phyloP scores from a whole-genome alignment of 176 grass and related monocot genomes.

The Pontederia crassipes region DNA sequence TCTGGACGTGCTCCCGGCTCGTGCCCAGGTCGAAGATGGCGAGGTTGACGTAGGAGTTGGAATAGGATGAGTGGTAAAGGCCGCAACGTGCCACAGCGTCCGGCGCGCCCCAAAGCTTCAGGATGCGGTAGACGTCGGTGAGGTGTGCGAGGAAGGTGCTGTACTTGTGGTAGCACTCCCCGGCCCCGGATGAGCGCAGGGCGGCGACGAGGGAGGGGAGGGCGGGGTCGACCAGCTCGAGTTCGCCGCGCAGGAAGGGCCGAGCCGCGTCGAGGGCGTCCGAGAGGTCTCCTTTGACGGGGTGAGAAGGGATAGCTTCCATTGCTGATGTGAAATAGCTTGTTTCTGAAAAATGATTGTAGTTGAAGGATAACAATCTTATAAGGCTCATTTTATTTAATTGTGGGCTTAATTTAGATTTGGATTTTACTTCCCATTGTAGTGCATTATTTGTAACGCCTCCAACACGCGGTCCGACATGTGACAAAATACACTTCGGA shows the following conservation, averaged over 20 bases:
- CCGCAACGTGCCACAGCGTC: conserved; percentile 53
- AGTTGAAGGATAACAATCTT: not conserved
- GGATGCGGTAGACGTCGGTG: conserved; percentile 54
- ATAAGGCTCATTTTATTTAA: no score
- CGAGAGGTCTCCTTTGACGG: conserved; percentile 22
- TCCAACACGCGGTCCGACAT: no score
- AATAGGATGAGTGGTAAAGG: conserved; percentile 90
- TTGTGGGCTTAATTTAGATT: no score
- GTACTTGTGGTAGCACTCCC: conserved; percentile 97
- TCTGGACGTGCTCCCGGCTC: conserved; percentile 25
- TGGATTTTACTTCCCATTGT: no score
- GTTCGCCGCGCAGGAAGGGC: conserved; percentile 61
- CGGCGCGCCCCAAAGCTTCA: conserved; percentile 50
- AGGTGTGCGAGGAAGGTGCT: conserved; percentile 88
- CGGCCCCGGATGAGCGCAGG: conserved; percentile 48
- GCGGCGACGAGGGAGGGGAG: conserved; percentile 45
- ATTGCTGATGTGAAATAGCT: no score
- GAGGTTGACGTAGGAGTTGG: conserved; percentile 94
- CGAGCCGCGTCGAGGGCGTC: conserved; percentile 39
- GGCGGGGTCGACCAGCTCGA: conserved; percentile 35
- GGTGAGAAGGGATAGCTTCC: not conserved
- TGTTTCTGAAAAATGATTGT: not conserved
- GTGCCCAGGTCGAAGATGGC: conserved; percentile 73
- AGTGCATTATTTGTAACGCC: no score
- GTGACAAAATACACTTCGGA: no score